Evolutionary conservation across 2,329 filamentous ascomycete species (phyloP).

Genomic region (Fusarium vanettenii): DNA sequence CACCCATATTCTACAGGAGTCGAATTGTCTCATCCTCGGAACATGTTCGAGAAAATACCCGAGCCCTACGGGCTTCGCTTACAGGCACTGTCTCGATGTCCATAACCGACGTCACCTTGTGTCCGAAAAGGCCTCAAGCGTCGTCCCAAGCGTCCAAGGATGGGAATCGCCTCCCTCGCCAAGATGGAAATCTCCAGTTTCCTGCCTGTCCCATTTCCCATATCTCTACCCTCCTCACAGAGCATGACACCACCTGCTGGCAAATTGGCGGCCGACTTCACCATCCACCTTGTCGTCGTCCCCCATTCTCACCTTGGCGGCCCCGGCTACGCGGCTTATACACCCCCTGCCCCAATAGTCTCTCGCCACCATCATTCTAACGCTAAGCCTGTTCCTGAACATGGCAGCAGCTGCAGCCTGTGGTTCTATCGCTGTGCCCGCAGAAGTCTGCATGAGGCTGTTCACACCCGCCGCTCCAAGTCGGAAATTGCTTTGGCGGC

Average conservation of each 20-base stretch:
- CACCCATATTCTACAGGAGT: not conserved
- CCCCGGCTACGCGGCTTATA: slow-evolving; percentile 24
- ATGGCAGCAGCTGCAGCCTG: slow-evolving; percentile 5
- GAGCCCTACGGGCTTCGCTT: not conserved
- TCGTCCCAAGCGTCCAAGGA: not conserved
- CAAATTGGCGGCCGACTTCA: slow-evolving; percentile 3
- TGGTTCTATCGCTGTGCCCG: slow-evolving; percentile 8
- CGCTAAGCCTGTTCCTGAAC: slow-evolving; percentile 50
- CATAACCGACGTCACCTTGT: not conserved
- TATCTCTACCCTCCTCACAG: not conserved
- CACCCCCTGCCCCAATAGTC: slow-evolving; percentile 23
- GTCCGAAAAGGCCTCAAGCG: slow-evolving; percentile 2
- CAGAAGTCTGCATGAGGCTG: slow-evolving; percentile 11
- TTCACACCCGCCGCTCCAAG: slow-evolving; percentile 7
- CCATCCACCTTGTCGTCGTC: not conserved
- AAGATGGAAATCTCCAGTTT: slow-evolving; percentile 24
- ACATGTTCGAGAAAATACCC: not conserved
- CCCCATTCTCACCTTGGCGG: slow-evolving; percentile 20
- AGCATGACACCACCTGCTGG: slow-evolving; percentile 9
- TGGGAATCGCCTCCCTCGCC: slow-evolving; percentile 4
- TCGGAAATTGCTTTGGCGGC: slow-evolving; percentile 34
- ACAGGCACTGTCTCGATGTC: not conserved
- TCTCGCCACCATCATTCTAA: slow-evolving; percentile 7
- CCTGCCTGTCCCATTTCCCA: slow-evolving; percentile 14
- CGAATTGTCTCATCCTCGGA: not conserved